A percentile compares a stretch with the other conserved stretches of the same genome.
Evolutionary conservation across 176 grass and related monocot species (phyloP).

Genomic region (Bromus sterilis): DNA sequence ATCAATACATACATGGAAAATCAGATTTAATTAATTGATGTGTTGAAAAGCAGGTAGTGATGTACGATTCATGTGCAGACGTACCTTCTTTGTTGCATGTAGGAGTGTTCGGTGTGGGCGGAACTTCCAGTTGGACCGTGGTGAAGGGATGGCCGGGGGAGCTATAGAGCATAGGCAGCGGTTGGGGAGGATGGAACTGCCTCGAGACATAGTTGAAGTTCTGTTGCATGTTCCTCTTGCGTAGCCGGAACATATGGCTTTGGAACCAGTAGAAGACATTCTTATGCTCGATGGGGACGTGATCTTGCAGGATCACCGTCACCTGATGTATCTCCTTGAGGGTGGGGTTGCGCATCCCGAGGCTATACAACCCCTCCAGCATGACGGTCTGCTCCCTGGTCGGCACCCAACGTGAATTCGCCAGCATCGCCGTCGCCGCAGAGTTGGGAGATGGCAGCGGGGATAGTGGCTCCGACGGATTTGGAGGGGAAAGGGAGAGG

Average conservation of each 20-base stretch:
- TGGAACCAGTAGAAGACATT: slow-evolving; percentile 16
- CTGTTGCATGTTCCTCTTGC: slow-evolving; percentile 43
- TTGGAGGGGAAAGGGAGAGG: not conserved
- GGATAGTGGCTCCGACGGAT: slow-evolving; percentile 3
- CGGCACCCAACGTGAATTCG: slow-evolving; percentile 59
- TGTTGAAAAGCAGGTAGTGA: not conserved
- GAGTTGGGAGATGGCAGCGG: not conserved
- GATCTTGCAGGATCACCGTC: slow-evolving; percentile 50
- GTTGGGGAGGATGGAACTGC: not conserved
- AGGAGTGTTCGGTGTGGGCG: not conserved
- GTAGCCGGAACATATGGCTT: slow-evolving; percentile 41
- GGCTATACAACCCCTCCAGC: slow-evolving; percentile 64
- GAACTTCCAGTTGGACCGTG: too few species aligned
- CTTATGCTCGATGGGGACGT: slow-evolving; percentile 88
- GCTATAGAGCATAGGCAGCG: not conserved
- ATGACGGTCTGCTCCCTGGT: slow-evolving; percentile 75
- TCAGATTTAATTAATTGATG: not conserved
- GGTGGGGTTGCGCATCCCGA: slow-evolving; percentile 56
- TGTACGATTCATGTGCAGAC: not conserved
- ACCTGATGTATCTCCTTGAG: slow-evolving; percentile 83
- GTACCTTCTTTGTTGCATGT: not conserved
- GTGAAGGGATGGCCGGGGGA: not conserved
- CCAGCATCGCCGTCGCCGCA: not conserved
- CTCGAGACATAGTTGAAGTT: not conserved
- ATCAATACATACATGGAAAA: not conserved